Conservation (phyloP, 768 basidiomycete genomes). For the Dentipellis fragilis region DNA sequence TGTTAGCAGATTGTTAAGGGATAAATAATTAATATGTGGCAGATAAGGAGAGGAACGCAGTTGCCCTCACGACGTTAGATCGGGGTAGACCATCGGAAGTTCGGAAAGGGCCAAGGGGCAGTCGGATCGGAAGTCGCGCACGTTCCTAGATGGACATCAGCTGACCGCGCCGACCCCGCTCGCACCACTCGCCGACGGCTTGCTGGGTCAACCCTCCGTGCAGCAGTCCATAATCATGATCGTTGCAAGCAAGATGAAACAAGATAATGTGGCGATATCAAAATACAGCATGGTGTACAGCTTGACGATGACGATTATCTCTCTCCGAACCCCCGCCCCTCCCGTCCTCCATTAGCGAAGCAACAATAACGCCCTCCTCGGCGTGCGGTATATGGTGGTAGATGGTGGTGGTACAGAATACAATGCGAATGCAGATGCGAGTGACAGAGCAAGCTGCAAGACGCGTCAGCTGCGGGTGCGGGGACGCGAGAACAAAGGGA, state of each 20-base stretch:
- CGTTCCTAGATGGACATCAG: background rate
- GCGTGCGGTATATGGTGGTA: background rate
- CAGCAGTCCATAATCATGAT: background rate
- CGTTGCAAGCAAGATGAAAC: background rate
- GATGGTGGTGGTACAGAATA: constrained; percentile 9
- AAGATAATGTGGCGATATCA: background rate
- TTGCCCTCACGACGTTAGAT: background rate
- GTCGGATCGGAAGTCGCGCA: background rate
- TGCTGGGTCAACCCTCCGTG: background rate
- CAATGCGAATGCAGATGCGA: constrained; percentile 3
- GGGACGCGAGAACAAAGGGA: no score
- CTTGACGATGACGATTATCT: background rate
- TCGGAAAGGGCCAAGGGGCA: background rate
- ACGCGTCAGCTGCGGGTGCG: background rate
- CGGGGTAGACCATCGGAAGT: background rate
- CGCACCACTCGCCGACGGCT: background rate
- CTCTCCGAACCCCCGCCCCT: background rate
- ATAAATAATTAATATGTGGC: no score
- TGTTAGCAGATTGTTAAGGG: no score
- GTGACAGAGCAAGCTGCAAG: background rate
- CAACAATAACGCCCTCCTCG: constrained; percentile 4
- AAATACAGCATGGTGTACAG: background rate
- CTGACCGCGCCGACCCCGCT: background rate
- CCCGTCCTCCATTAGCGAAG: background rate
- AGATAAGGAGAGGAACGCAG: background rate